Evolutionary conservation across 108 stramenopile genomes (phyloP), one percentile per base, ranked within the genome.

Genomic region (Schizochytrium sp.): DNA sequence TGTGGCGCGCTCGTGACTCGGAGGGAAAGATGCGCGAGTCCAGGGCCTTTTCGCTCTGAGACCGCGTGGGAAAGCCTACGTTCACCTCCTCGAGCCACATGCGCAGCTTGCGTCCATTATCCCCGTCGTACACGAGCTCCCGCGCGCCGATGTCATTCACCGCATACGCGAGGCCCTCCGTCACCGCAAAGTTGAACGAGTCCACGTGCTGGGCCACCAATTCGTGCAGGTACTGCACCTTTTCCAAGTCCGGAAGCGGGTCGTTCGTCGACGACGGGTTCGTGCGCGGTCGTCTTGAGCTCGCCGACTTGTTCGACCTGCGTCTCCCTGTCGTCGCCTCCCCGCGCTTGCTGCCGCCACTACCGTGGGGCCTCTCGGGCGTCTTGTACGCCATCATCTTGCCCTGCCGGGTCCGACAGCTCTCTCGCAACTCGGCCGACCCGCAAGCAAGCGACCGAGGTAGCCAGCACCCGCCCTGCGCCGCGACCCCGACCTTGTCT

Each of bases 121-220:
- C 63, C 48, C 23, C 76, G 12, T 47, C 48, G 48, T 53, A 83
- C n/a, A 83, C 25, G 23, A 83, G 19, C 48, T 53, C 76, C 48
- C 51, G 45, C 45, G 76, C 48, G 12, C 76, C 48, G 51, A 83
- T 83, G 76, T 83, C 76, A 23, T 83, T 83, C 51, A 83, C 48
- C 43, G 76, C 76, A 23, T 83, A 83, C 48, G 45, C 51, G 51
- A 83, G 76, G 48, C 76, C 76, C 48, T 83, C 76, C 25, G 48
- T 53, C 0, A 83, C n/a, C 45, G 76, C 76, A 34, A 72, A 91
- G 48, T 93, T 91, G 72, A 89, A 93, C 23, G 91, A 90, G 18
- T 93, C 91, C 45, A 93, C 92, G 91, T 93, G 93, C 21, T 91
- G 91, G 21, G 91, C 92, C 23, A 91, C 92, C 28, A 93, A 8